Percentiles rank a stretch among this genome's conserved stretches.
Evolutionary conservation across 2,329 filamentous ascomycete genomes (phyloP).

Genomic region (Claviceps paspali): DNA sequence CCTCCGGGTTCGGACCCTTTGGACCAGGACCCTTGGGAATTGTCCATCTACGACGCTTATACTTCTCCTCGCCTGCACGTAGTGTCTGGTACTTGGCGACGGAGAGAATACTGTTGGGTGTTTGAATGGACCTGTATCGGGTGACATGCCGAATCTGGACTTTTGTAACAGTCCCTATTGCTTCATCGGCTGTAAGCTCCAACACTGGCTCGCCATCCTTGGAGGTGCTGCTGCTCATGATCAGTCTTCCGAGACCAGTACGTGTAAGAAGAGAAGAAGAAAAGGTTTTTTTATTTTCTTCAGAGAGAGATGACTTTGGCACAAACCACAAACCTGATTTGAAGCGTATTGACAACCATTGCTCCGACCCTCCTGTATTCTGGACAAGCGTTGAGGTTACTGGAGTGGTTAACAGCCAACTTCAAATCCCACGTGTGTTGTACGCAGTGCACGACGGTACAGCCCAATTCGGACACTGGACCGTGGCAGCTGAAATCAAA

Average conservation of each 20-base stretch:
- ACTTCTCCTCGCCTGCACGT: background rate
- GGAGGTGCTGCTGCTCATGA: constrained; percentile 5
- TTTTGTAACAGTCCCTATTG: constrained; percentile 7
- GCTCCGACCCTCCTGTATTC: constrained; percentile 9
- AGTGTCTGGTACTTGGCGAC: constrained; percentile 12
- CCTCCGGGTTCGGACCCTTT: background rate
- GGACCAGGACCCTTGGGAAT: background rate
- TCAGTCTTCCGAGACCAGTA: background rate
- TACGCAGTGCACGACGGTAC: constrained; percentile 16
- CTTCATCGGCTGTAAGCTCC: constrained; percentile 5
- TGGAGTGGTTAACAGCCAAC: constrained; percentile 9
- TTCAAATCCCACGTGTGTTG: constrained; percentile 18
- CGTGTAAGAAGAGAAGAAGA: too few relatives aligned
- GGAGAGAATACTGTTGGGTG: constrained; percentile 9
- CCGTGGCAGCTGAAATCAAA: constrained; percentile 11
- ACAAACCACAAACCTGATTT: constrained; percentile 12
- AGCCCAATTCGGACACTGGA: constrained; percentile 8
- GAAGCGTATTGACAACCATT: constrained; percentile 11
- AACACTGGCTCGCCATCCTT: constrained; percentile 9
- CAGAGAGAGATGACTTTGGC: too few relatives aligned
- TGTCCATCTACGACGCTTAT: constrained; percentile 5
- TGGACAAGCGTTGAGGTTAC: constrained; percentile 5
- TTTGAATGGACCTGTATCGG: constrained; percentile 8
- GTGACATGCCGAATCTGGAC: constrained; percentile 11
- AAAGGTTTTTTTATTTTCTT: too few relatives aligned